Evolutionary conservation across 1,284 basidiomycete genomes (phyloP), one percentile per base, ranked within the genome.

Genomic region (Ustilago cynodontis): DNA sequence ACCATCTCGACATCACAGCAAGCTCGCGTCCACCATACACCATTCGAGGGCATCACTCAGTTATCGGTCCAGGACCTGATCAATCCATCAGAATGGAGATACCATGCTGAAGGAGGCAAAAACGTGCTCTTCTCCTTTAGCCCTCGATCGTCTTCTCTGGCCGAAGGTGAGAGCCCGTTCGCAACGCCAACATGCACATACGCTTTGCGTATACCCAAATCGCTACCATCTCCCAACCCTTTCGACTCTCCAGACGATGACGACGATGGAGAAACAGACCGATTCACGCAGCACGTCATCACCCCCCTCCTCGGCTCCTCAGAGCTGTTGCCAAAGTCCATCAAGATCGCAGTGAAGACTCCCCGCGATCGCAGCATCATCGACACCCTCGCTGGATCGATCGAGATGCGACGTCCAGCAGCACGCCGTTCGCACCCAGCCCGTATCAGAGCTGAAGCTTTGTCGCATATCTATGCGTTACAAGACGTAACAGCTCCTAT

Each of bases 51-150:
- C 1, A n/a, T 41, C 5, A 49, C 47, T 16, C 35, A 45, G 37
- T 52, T 68, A 3, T 61, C 62, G 24, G 50, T 74, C 22, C 50
- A 59, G 26, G 64, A 73, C 39, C 24, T 49, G 5, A 64, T 78
- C 14, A 58, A 68, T 14, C 64, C 78, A 1, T 47, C 59, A 3
- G 55, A 77, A 22, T 79, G 78, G 78, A 61, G 31, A 39, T 79
- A 79, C 41, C 71, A 70, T 8, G 66, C 67, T 18, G 78, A 79
- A 59, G 78, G 78, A 5, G 78, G 78, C 22, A 74, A 77, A 47
- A 79, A 79, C 29, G n/a, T 79, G 8, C 65, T 79, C 1, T 58
- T 79, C 22, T 67, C 71, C 24, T 78, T 65, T 45, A 39, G 18
- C 0, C 70, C 63, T 9, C n/a, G 50, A 7, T 5, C 16, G 16